Evolutionary conservation across 2,329 filamentous ascomycete species (phyloP), one percentile per base, ranked within the genome.

Genomic region (Aspergillus neoniger): DNA sequence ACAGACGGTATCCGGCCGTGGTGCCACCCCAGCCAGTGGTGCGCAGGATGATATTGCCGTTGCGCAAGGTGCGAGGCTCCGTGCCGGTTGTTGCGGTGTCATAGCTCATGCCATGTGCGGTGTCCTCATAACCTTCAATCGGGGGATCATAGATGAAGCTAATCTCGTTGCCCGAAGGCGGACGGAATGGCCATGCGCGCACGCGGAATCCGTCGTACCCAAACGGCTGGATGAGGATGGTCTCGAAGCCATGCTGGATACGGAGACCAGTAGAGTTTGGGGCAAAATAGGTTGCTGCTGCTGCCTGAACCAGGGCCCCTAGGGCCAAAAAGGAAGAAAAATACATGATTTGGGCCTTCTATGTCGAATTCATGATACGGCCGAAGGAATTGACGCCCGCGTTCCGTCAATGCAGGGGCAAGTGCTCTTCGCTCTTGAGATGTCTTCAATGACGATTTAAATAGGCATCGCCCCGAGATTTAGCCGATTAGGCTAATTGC

Each of bases 151-250:
- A 77, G 10, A 78, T 51, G 55, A 77, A 77, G 54, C 74, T 72
- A 62, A 74, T 66, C 60, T 77, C 75, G 19, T 75, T 67, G 12
- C 73, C 74, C 2, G 69, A 72, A 6, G 69, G 69, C 23, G 74
- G 74, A 10, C 72, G 66, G 61, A 72, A 77, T 0, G 75, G 72
- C 76, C 75, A 77, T 7, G 76, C 75, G 56, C 76, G 70, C 5
- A 78, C 73, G 6, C 76, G 71, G 51, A 77, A 77, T 1, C 76
- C 76, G 63, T 77, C 76, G 53, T 75, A 76, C 12, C 76, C 76
- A 65, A 72, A 77, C 10, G 75, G 76, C 55, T 78, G 75, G 5
- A 78, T 72, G 1, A 77, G 65, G 1, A 78, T 65, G 2, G 72
- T 75, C 62, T 78, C 76, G 44, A 76, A 76, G 8, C 76, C 76